Percentiles rank a stretch among this genome's conserved stretches.
Evolutionary conservation across 202 grass and related monocot genomes (phyloP).

Genomic region (Zizania palustris): DNA sequence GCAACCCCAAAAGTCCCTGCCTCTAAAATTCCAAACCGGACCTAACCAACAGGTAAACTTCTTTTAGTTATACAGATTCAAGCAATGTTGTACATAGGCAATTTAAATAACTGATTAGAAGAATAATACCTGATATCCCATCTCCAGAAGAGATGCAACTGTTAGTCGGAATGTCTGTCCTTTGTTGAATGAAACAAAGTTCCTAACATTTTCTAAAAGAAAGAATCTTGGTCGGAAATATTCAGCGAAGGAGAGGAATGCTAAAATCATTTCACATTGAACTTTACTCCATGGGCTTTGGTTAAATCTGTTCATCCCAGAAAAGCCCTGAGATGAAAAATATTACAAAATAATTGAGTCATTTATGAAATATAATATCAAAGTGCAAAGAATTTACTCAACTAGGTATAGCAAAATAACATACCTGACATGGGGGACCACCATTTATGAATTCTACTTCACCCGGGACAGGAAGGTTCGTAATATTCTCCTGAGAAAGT

Average conservation of each 20-base stretch:
- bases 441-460: conserved; percentile 99
- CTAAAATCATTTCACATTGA: conserved; percentile 98
- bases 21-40: conserved; percentile 98
- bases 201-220: conserved; percentile 96
- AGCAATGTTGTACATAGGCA: conserved; percentile 13
- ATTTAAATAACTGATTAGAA: conserved; percentile 22
- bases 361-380: neutral
- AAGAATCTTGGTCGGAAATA: conserved; percentile 95
- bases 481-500: conserved; percentile 72
- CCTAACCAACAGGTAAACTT: conserved; percentile 53
- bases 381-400: conserved; percentile 14
- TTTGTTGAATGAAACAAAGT: conserved; percentile 99
- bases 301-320: conserved; percentile 97
- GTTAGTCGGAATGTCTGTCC: conserved; percentile 92
- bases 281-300: conserved; percentile 99
- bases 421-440: conserved; percentile 95
- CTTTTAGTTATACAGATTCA: conserved; percentile 31
- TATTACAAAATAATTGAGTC: neutral
- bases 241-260: conserved; percentile 93
- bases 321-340: conserved; percentile 76
- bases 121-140: conserved; percentile 89
- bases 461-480: conserved; percentile 85
- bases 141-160: conserved; percentile 91
- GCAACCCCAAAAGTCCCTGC: conserved; percentile 92
- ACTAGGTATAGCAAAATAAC: conserved; percentile 38